These are phyloP conservation scores for Aspergillus sclerotialis DNA, from an alignment of 2,329 filamentous ascomycete genomes.

Conservation along the genomic window DNA sequence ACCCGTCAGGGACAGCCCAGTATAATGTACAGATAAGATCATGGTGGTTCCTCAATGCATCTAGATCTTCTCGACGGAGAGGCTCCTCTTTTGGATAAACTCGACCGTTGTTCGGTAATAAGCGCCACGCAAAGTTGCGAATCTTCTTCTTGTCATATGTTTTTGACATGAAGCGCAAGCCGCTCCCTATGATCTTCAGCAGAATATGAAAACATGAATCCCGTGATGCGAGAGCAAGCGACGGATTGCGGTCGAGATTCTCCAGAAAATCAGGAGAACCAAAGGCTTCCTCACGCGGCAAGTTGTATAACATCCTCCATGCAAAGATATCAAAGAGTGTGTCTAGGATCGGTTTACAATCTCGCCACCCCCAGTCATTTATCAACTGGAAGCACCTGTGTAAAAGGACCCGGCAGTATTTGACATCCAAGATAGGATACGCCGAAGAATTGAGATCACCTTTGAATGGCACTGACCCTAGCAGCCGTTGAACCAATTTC, in stretches of 20 bases:
- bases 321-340: slow-evolving; percentile 55
- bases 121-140: slow-evolving; percentile 49
- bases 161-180: slow-evolving; percentile 41
- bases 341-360: slow-evolving; percentile 48
- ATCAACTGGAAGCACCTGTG: slow-evolving; percentile 49
- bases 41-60: slow-evolving; percentile 55
- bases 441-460: slow-evolving; percentile 38
- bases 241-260: slow-evolving; percentile 37
- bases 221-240: slow-evolving; percentile 37
- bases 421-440: slow-evolving; percentile 44
- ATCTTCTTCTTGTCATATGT: slow-evolving; percentile 48
- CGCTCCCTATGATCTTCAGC: slow-evolving; percentile 49
- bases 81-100: slow-evolving; percentile 52
- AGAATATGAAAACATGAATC: slow-evolving; percentile 55
- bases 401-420: slow-evolving; percentile 47
- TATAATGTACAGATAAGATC: slow-evolving; percentile 56
- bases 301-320: slow-evolving; percentile 43
- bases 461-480: slow-evolving; percentile 41
- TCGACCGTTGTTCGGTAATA: slow-evolving; percentile 55
- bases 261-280: slow-evolving; percentile 51
- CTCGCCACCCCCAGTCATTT: slow-evolving; percentile 50
- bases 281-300: slow-evolving; percentile 45
- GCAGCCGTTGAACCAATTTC: slow-evolving; percentile 39
- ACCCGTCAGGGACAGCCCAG: slow-evolving; percentile 47
- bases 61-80: slow-evolving; percentile 46